Evolutionary conservation across 345 rosid species (phyloP).

Genomic region (Rubroshorea leprosula): DNA sequence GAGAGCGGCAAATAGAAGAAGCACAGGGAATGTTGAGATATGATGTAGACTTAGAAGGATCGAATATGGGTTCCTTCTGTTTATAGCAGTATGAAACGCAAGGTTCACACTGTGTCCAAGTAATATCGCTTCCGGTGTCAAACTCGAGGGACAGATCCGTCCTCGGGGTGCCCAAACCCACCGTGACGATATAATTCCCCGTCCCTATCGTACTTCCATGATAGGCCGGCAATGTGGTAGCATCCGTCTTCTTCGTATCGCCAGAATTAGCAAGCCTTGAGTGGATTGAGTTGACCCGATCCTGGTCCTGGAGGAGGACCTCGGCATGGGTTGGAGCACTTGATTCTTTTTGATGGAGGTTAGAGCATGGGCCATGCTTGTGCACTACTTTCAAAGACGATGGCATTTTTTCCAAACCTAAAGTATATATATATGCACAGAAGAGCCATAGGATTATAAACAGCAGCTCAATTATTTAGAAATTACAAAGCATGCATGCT

Average conservation of each 20-base stretch:
- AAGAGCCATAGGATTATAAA: too few species aligned
- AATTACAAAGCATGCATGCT: not conserved
- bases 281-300: slow-evolving; percentile 29
- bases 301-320: slow-evolving; percentile 48
- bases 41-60: too few species aligned
- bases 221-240: not conserved
- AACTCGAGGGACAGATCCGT: slow-evolving; percentile 37
- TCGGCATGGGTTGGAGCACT: slow-evolving; percentile 28
- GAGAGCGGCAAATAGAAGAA: too few species aligned
- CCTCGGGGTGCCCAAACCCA: slow-evolving; percentile 42
- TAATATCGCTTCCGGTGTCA: slow-evolving; percentile 47
- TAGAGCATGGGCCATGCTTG: slow-evolving; percentile 60
- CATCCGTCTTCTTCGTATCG: not conserved
- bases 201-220: slow-evolving; percentile 34
- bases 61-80: too few species aligned
- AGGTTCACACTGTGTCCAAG: slow-evolving; percentile 53
- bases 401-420: slow-evolving; percentile 21
- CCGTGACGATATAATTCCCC: slow-evolving; percentile 32
- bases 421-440: too few species aligned
- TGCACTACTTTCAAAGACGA: slow-evolving; percentile 52
- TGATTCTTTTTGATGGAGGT: slow-evolving; percentile 9
- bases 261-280: not conserved
- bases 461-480: not conserved
- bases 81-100: slow-evolving; percentile 3
- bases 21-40: too few species aligned